These are phyloP conservation scores for Dactylellina parvicollis DNA, from an alignment of 2,329 filamentous ascomycete species.

Conservation along the genomic window DNA sequence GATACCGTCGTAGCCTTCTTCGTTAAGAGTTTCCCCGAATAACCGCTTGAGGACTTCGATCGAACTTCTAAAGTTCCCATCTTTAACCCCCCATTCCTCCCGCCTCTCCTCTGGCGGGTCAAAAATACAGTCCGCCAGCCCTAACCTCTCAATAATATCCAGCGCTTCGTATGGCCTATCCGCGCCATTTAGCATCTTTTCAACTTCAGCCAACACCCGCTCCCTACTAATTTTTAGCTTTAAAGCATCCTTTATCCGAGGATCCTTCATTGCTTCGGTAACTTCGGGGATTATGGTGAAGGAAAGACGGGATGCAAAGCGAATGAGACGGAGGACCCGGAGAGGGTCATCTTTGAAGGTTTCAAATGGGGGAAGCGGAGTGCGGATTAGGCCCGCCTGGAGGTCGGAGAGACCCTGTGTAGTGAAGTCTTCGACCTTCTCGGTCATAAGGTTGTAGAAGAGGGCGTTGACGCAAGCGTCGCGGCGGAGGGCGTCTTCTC, in stretches of 20 bases:
- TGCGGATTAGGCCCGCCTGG: constrained; percentile 76
- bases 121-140: constrained; percentile 52
- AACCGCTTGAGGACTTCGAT: constrained; percentile 73
- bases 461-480: constrained; percentile 96
- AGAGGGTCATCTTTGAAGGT: constrained; percentile 96
- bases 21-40: constrained; percentile 63
- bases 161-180: constrained; percentile 54
- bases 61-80: constrained; percentile 69
- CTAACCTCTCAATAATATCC: constrained; percentile 45
- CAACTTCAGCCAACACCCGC: constrained; percentile 83
- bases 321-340: constrained; percentile 82
- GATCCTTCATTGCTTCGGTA: constrained; percentile 77
- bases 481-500: constrained; percentile 86
- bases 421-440: constrained; percentile 84
- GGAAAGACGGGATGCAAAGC: constrained; percentile 84
- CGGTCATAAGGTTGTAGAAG: constrained; percentile 90
- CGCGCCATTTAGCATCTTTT: constrained; percentile 81
- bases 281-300: constrained; percentile 80
- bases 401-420: constrained; percentile 78
- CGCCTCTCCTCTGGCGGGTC: constrained; percentile 8
- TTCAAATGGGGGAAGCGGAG: constrained; percentile 85
- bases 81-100: constrained; percentile 31
- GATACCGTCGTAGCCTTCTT: constrained; percentile 60
- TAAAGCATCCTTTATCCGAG: constrained; percentile 77
- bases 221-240: constrained; percentile 90